Percentiles rank a stretch among this genome's conserved stretches.
Evolutionary conservation across 805 yeast genomes (phyloP).

Genomic region (Ogataea thermomethanolica): DNA sequence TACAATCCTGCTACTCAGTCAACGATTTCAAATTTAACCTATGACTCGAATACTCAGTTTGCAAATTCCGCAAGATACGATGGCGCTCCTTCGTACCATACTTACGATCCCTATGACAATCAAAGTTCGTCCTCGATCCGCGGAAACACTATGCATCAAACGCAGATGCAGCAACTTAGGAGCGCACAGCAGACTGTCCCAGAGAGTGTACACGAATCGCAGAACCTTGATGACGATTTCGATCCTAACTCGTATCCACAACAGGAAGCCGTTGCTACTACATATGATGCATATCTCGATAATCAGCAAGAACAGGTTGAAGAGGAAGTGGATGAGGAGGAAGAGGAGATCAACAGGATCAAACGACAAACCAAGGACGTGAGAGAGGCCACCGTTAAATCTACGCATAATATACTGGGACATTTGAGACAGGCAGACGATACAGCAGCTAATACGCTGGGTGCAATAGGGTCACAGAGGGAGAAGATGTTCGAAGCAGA

Average conservation of each 20-base stretch:
- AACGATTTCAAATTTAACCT: conserved; percentile 19
- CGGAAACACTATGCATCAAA: neutral
- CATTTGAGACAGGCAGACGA: conserved; percentile 71
- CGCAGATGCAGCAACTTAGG: conserved; percentile 10
- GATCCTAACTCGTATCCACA: conserved; percentile 31
- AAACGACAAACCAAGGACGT: conserved; percentile 67
- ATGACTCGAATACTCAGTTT: conserved; percentile 7
- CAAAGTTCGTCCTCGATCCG: neutral
- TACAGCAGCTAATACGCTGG: conserved; percentile 77
- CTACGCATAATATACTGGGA: conserved; percentile 77
- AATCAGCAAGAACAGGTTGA: conserved; percentile 32
- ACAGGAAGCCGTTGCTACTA: conserved; percentile 7
- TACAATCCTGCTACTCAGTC: conserved; percentile 24
- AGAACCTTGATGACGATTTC: conserved; percentile 15
- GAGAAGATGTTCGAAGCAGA: conserved; percentile 82
- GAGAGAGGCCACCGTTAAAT: conserved; percentile 73
- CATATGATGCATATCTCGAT: conserved; percentile 26
- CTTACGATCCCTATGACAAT: conserved; percentile 28
- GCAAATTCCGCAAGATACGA: conserved; percentile 3
- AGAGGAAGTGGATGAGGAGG: conserved; percentile 77
- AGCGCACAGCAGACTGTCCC: conserved; percentile 10
- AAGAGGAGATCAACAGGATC: conserved; percentile 80
- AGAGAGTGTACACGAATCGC: neutral
- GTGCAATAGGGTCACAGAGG: conserved; percentile 91
- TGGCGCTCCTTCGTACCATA: conserved; percentile 21